phyloP scores from a whole-genome alignment of 2,329 filamentous ascomycete genomes.

The Alternaria metachromatica region DNA sequence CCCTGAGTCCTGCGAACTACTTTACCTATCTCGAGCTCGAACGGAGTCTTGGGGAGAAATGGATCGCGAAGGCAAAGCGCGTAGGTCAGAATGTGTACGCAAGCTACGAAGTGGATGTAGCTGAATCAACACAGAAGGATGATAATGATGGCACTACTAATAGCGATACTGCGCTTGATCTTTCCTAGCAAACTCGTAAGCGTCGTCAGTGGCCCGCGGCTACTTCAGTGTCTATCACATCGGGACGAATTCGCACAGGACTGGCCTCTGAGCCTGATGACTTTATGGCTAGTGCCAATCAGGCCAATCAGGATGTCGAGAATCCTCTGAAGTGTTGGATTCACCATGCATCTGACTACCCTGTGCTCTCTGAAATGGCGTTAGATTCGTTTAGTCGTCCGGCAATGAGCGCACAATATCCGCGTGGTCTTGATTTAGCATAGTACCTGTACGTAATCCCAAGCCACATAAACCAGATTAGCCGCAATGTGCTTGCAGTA shows the following conservation, averaged over 20 bases:
- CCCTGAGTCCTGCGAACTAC: background rate
- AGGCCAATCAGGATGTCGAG: background rate
- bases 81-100: background rate
- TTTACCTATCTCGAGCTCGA: background rate
- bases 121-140: background rate
- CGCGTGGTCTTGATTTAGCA: too few species aligned
- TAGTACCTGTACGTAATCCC: too few species aligned
- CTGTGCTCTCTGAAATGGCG: slow-evolving; percentile 4
- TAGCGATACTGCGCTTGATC: background rate
- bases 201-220: too few species aligned
- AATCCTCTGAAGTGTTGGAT: slow-evolving; percentile 4
- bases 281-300: too few species aligned
- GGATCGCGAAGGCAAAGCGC: background rate
- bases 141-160: background rate
- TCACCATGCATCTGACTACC: slow-evolving; percentile 1
- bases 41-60: background rate
- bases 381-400: slow-evolving; percentile 6
- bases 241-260: too few species aligned
- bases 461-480: too few species aligned
- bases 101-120: background rate
- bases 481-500: background rate
- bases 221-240: too few species aligned
- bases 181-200: too few species aligned
- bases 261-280: too few species aligned
- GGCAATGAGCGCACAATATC: background rate